Evolutionary conservation across 2,329 filamentous ascomycete genomes (phyloP).

Genomic region (Tolypocladium pustulatum): DNA sequence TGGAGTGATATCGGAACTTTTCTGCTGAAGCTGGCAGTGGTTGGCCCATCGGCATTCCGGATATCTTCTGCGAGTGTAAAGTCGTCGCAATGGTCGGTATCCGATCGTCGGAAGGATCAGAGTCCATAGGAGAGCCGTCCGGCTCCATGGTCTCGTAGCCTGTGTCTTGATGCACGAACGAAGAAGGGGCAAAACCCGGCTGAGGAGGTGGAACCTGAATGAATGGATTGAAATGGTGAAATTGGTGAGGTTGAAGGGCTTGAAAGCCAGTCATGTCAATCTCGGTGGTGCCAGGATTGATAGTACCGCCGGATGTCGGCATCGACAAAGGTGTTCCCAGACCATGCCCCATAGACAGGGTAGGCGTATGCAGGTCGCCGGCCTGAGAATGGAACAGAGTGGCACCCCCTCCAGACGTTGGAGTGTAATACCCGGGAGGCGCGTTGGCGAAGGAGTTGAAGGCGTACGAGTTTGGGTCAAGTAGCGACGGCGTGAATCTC

Average conservation of each 20-base stretch:
- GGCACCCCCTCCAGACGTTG: conserved; percentile 71
- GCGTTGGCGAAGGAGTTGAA: conserved; percentile 75
- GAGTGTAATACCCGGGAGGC: conserved; percentile 75
- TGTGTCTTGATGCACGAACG: conserved; percentile 71
- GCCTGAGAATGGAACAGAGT: conserved; percentile 75
- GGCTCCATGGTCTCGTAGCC: conserved; percentile 72
- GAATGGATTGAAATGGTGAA: conserved; percentile 63
- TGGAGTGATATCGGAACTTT: conserved; percentile 82
- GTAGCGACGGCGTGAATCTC: conserved; percentile 78
- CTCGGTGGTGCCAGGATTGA: conserved; percentile 48
- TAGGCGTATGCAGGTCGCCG: conserved; percentile 79
- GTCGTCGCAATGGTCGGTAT: conserved; percentile 48
- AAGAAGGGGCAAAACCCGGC: conserved; percentile 61
- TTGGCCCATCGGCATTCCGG: conserved; percentile 33
- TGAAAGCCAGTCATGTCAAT: conserved; percentile 63
- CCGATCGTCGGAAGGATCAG: conserved; percentile 37
- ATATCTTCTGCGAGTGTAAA: conserved; percentile 42
- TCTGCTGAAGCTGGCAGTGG: conserved; percentile 45
- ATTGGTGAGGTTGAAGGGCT: conserved; percentile 47
- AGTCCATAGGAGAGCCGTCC: conserved; percentile 58
- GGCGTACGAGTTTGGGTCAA: conserved; percentile 75
- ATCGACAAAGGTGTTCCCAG: conserved; percentile 75
- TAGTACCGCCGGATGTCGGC: conserved; percentile 53
- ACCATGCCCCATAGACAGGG: conserved; percentile 62
- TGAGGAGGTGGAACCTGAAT: conserved; percentile 46